A percentile compares a stretch with the other conserved stretches of the same genome.
These are phyloP conservation scores for Trametes cingulata DNA, from an alignment of 768 basidiomycete genomes.

Conservation along the genomic window DNA sequence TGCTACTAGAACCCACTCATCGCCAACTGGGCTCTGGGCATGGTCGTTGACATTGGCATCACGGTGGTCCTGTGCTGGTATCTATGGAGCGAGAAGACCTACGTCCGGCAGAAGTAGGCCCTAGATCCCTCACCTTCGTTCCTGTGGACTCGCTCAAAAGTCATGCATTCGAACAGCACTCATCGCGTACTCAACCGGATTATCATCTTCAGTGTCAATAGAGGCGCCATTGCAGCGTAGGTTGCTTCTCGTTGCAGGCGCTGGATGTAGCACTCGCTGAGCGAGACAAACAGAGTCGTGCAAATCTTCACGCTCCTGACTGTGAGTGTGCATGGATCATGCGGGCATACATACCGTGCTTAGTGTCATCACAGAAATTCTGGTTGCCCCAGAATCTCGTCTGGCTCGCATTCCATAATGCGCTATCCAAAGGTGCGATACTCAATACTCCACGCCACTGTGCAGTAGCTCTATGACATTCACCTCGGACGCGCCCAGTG, in stretches of 20 bases:
- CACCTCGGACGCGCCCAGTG: background rate
- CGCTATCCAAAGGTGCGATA: background rate
- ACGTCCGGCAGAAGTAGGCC: slow-evolving; percentile 2
- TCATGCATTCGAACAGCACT: background rate
- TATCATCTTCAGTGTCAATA: slow-evolving; percentile 12
- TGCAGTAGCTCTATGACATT: background rate
- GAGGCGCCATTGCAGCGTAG: slow-evolving; percentile 10
- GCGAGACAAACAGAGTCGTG: background rate
- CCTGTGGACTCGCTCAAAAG: too few species aligned
- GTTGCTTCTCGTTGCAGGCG: background rate
- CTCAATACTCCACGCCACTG: background rate
- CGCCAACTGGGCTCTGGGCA: slow-evolving; percentile 3
- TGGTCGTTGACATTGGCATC: slow-evolving; percentile 3
- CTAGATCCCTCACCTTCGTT: background rate
- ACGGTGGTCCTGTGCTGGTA: slow-evolving; percentile 12
- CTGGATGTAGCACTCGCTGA: background rate
- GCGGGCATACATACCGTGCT: background rate
- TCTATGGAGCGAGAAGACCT: slow-evolving; percentile 7
- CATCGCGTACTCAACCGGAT: slow-evolving; percentile 6
- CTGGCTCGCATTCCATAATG: slow-evolving; percentile 12
- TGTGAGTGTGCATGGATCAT: background rate
- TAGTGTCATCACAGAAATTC: background rate
- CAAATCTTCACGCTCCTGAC: slow-evolving; percentile 6
- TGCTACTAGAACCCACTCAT: background rate
- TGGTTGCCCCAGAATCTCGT: background rate